These are phyloP conservation scores for Penicillium sp. DNA, from an alignment of 2,329 filamentous ascomycete genomes.

Conservation along the genomic window DNA sequence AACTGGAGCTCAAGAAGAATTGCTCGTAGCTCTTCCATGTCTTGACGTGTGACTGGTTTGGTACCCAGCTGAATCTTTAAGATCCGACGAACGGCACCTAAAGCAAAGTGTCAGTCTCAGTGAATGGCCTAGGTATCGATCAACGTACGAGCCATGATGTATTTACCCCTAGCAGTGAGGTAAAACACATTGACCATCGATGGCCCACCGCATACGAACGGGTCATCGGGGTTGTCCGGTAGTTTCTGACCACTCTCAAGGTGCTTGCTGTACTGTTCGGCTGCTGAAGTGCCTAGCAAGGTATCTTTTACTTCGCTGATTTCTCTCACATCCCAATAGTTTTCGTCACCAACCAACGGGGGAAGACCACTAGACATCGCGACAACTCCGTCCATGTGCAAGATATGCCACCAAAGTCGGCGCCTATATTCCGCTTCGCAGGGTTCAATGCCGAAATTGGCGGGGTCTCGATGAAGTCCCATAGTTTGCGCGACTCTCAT, in stretches of 20 bases:
- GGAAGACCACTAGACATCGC: conserved; percentile 47
- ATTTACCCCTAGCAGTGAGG: conserved; percentile 42
- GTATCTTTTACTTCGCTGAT: conserved; percentile 46
- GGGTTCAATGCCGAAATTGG: conserved; percentile 43
- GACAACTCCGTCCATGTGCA: conserved; percentile 47
- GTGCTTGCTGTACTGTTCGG: conserved; percentile 33
- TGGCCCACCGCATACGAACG: conserved; percentile 36
- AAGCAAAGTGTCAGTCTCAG: conserved; percentile 2
- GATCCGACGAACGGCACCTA: conserved; percentile 41
- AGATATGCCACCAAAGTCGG: conserved; percentile 47
- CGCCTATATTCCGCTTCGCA: conserved; percentile 44
- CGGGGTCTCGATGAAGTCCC: conserved; percentile 46
- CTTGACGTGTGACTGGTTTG: conserved; percentile 38
- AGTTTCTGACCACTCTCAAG: conserved; percentile 30
- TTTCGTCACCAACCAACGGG: conserved; percentile 44
- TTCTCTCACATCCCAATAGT: conserved; percentile 45
- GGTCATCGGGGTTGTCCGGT: conserved; percentile 40
- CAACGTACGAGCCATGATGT: conserved; percentile 41
- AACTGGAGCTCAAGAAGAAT: conserved; percentile 40
- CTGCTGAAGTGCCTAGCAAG: conserved; percentile 35
- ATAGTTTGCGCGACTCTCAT: conserved; percentile 46
- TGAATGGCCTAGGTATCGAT: neutral
- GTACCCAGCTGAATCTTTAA: conserved; percentile 44
- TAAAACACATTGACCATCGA: conserved; percentile 43
- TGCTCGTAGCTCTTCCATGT: conserved; percentile 42